Percentiles rank a stretch among this genome's conserved stretches.
Evolutionary conservation across 108 stramenopile genomes (phyloP).

Genomic region (Seminavis robusta): DNA sequence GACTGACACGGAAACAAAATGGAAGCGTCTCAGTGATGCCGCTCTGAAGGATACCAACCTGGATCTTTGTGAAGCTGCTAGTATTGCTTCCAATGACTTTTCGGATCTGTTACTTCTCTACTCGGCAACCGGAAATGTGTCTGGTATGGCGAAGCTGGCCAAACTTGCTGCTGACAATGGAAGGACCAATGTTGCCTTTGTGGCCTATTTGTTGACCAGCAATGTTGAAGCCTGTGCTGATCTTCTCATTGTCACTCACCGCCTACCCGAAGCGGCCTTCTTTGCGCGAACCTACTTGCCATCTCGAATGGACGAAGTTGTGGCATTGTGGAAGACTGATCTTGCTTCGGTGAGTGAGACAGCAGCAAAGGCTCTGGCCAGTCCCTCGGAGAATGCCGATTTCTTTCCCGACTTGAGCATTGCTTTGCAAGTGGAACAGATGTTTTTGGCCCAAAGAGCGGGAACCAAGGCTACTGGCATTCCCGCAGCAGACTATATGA

Average conservation of each 20-base stretch:
- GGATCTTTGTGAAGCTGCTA: constrained; percentile 90
- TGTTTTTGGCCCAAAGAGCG: constrained; percentile 81
- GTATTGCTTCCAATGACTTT: constrained; percentile 86
- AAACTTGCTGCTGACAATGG: constrained; percentile 72
- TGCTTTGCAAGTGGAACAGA: constrained; percentile 89
- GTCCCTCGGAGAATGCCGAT: constrained; percentile 80
- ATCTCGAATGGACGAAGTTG: constrained; percentile 85
- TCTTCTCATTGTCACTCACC: constrained; percentile 82
- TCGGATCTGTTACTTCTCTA: constrained; percentile 93
- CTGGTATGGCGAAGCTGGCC: constrained; percentile 88
- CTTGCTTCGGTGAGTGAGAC: constrained; percentile 79
- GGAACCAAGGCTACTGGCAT: constrained; percentile 64
- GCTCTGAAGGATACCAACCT: constrained; percentile 93
- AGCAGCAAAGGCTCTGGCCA: constrained; percentile 88
- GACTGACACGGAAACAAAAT: constrained; percentile 93
- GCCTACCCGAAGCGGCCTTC: constrained; percentile 98
- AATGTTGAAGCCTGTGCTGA: constrained; percentile 92
- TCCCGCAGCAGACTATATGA: constrained; percentile 68
- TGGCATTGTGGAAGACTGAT: constrained; percentile 92
- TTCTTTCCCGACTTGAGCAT: constrained; percentile 90
- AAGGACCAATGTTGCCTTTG: constrained; percentile 94
- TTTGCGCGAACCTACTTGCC: constrained; percentile 97
- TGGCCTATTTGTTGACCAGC: constrained; percentile 86
- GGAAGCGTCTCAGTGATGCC: constrained; percentile 97
- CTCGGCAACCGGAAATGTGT: constrained; percentile 88